phyloP scores from a whole-genome alignment of 495 filamentous ascomycete genomes.

The Penicillium roqueforti region DNA sequence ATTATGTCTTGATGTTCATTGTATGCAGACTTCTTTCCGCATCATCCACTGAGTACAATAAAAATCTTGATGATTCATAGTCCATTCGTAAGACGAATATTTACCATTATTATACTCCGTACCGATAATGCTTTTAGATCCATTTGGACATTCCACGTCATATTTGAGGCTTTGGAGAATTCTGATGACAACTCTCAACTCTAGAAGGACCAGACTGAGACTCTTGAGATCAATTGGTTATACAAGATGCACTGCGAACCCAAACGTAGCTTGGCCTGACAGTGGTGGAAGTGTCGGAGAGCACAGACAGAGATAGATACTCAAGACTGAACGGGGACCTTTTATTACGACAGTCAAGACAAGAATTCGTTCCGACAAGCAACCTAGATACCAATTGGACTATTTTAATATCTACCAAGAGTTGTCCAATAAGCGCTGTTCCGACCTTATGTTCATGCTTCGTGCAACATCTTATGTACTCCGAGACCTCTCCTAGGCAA shows the following conservation, averaged over 20 bases:
- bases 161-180: not conserved
- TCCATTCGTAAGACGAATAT: not conserved
- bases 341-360: conserved; percentile 3
- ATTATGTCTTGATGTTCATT: not conserved
- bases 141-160: not conserved
- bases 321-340: conserved; percentile 4
- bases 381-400: not conserved
- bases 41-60: not conserved
- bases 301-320: conserved; percentile 16
- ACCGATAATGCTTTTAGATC: not conserved
- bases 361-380: conserved; percentile 1
- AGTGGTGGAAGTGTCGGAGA: conserved; percentile 12
- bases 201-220: not conserved
- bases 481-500: not conserved
- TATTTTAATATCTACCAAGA: conserved; percentile 8
- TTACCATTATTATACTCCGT: not conserved
- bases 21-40: not conserved
- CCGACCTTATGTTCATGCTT: conserved; percentile 12
- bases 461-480: not conserved
- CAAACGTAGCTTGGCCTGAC: not conserved
- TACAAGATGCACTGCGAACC: not conserved
- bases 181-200: conserved; percentile 4
- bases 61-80: not conserved
- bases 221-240: not conserved
- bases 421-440: conserved; percentile 16